phyloP scores from a whole-genome alignment of 1,284 basidiomycete genomes.

The Inonotus obliquus region DNA sequence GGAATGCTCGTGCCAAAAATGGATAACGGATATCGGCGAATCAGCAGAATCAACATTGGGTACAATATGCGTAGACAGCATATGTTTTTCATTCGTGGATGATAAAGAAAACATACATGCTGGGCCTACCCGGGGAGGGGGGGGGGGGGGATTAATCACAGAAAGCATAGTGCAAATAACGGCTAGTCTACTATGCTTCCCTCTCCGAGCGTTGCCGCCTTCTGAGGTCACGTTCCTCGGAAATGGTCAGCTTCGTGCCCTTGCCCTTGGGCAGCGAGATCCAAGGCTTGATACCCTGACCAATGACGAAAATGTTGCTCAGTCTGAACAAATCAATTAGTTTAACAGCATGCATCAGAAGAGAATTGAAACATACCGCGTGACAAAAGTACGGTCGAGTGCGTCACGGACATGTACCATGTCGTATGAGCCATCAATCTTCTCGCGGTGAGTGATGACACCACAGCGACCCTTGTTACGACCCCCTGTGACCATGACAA shows the following conservation, averaged over 20 bases:
- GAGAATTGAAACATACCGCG: conserved; percentile 62
- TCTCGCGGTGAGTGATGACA: conserved; percentile 94
- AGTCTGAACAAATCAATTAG: conserved; percentile 51
- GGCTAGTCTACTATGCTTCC: conserved; percentile 39
- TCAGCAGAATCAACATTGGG: too few relatives aligned
- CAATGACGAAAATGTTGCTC: conserved; percentile 97
- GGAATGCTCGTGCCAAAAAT: too few relatives aligned
- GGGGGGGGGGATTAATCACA: conserved; percentile 2
- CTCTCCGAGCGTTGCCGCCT: conserved; percentile 59
- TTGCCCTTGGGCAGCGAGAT: conserved; percentile 98
- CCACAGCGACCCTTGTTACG: conserved; percentile 99
- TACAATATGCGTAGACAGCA: not conserved
- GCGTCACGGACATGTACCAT: conserved; percentile 97
- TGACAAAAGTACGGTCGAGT: conserved; percentile 92
- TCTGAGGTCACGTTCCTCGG: conserved; percentile 80
- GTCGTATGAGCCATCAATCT: conserved; percentile 97
- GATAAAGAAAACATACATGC: conserved; percentile 11
- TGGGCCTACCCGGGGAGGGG: too few relatives aligned
- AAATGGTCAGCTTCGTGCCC: conserved; percentile 91
- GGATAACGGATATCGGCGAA: too few relatives aligned
- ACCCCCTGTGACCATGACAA: conserved; percentile 97
- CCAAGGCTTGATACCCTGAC: conserved; percentile 93
- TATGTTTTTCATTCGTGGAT: not conserved
- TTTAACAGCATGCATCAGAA: not conserved
- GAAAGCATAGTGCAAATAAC: conserved; percentile 11